phyloP scores from a whole-genome alignment of 768 basidiomycete genomes.

The Gymnopilus dilepis region DNA sequence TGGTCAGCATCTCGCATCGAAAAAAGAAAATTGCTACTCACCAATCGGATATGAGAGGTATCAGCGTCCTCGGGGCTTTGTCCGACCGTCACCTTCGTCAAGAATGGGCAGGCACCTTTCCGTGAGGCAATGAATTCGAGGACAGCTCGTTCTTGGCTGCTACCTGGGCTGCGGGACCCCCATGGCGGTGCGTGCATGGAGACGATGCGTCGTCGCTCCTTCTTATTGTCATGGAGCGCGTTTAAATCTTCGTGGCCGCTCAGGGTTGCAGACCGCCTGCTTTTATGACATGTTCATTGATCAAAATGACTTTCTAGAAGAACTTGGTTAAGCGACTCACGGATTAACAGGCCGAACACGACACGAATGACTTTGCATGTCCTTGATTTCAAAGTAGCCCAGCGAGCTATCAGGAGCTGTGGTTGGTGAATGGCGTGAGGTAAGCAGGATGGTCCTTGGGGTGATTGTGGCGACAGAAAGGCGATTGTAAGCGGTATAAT shows the following conservation, averaged over 20 bases:
- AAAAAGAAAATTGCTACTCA: neutral
- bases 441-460: neutral
- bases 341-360: neutral
- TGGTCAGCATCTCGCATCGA: neutral
- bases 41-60: neutral
- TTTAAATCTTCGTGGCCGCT: neutral
- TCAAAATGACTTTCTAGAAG: neutral
- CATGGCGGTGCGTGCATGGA: neutral
- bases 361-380: neutral
- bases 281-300: neutral
- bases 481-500: neutral
- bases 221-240: neutral
- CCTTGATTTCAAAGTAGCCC: neutral
- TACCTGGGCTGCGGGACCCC: neutral
- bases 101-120: slow-evolving; percentile 13
- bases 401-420: neutral
- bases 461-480: neutral
- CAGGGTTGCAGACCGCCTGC: neutral
- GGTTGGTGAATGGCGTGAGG: neutral
- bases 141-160: slow-evolving; percentile 1
- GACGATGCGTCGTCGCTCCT: neutral
- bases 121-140: slow-evolving; percentile 10
- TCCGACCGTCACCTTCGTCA: slow-evolving; percentile 10
- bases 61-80: neutral
- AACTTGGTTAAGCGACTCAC: neutral